Conservation (phyloP, 495 filamentous ascomycete species). For the Neurospora sp. region DNA sequence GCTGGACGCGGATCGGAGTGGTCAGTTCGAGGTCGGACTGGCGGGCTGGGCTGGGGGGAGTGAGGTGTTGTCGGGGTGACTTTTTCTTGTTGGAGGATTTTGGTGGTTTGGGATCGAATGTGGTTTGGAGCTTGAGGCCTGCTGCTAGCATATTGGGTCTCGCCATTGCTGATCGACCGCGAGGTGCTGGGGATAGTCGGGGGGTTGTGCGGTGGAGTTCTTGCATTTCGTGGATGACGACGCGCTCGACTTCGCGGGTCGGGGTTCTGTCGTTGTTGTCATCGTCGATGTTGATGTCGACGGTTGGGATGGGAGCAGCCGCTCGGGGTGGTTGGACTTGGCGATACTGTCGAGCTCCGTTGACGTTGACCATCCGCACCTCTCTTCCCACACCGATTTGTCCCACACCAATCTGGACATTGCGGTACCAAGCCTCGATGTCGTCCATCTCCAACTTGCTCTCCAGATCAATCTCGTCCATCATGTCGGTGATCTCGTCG, state of each 20-base stretch:
- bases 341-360: not conserved
- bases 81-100: not conserved
- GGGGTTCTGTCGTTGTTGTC: not conserved
- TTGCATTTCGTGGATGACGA: constrained; percentile 12
- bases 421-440: constrained; percentile 25
- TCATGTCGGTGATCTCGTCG: constrained; percentile 4
- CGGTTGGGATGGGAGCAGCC: not conserved
- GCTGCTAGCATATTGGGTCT: constrained; percentile 7
- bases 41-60: not conserved
- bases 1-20: not conserved
- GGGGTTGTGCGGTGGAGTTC: constrained; percentile 16
- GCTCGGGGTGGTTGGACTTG: not conserved
- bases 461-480: constrained; percentile 2
- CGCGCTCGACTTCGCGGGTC: not conserved
- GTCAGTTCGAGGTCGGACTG: not conserved
- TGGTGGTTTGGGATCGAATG: constrained; percentile 11
- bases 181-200: constrained; percentile 9
- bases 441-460: constrained; percentile 14
- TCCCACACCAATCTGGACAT: constrained; percentile 8
- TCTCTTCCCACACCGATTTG: not conserved
- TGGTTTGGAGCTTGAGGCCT: constrained; percentile 32
- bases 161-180: constrained; percentile 5
- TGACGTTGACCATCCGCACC: not conserved
- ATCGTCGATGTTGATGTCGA: not conserved
- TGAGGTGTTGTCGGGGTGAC: not conserved